Base-by-base conservation (phyloP, 2,329 filamentous ascomycete species). In the Arachnomyces sp. region DNA sequence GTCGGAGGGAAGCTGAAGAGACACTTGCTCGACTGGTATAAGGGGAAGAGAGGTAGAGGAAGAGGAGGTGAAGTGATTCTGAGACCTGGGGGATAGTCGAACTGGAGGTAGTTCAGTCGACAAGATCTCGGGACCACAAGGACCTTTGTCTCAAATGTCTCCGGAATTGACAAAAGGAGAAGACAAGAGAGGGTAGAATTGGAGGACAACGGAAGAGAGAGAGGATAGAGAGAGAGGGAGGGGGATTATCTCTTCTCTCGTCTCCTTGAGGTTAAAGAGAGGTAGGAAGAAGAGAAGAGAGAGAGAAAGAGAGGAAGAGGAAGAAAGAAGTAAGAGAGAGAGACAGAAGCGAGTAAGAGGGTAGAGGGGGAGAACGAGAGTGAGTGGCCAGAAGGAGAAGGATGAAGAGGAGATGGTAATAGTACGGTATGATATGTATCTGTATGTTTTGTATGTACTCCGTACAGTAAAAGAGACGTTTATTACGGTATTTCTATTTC, bases 281-380 rank as follows among this genome's bases (percentile, higher is more conserved):
- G 21, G 21, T 5, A 25, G 21, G 21, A 45, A 42, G 41, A 44
- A 38, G 39, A 46, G 48, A 48, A 50, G 48, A 48, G 48, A 47
- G 56, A 49, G 51, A 56, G 52, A 52, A 54, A 54, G 53, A 54
- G 50, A 55, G 52, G 42, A 55, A 51, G 54, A 52, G 52, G 56
- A 55, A 51, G 52, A 56, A 57, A 52, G 48, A 53, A 51, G 48
- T 49, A 44, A 50, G 50, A 58, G 53, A 50, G 57, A 57, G 58
- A 54, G 55, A 52, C 53, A 52, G 56, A 49, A 57, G 61, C 56
- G 53, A 52, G 54, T 53, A 60, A 55, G 48, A 55, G 52, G 52
- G 52, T 53, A 58, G 61, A 59, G 53, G 52, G 51, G 52, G 56
- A 52, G 46, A 42, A 47, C 50, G 48, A 49, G 52, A 53, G 46